Evolutionary conservation across 2,329 filamentous ascomycete genomes (phyloP), one percentile per base, ranked within the genome.

Genomic region (Aplosporella prunicola): DNA sequence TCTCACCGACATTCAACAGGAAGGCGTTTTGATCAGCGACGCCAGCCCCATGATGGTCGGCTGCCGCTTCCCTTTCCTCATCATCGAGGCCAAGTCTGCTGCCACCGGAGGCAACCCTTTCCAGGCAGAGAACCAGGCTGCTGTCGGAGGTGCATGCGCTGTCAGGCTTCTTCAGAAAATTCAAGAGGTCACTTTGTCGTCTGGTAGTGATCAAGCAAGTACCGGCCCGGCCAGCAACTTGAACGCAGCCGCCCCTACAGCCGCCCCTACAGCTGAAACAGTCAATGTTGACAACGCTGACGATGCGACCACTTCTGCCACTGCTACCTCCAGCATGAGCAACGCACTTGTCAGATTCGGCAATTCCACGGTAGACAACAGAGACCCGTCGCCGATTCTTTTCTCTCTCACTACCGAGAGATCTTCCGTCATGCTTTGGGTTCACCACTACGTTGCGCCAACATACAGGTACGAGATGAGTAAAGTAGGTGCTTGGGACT

Each of bases 91-190:
- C 17, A 34, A 34, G 32, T 24, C 32, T 14, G 20, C n/a, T 8
- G 23, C 23, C 18, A 34, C 20, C 4, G 32, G 32, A 9, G 32
- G 32, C 8, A 34, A 6, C 20, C 23, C 24, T 11, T 26, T 22
- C 32, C 13, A 34, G 5, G 20, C 32, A 7, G 10, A 34, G 32
- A 34, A 34, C n/a, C 32, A 34, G 32, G 32, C 18, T 15, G 32
- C 32, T 13, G 20, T 24, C 18, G 32, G n/a, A 7, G 32, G 20
- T 8, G 32, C 20, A 7, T 23, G 20, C 15, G 20, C 23, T 26
- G n/a, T 20, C 16, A 3, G 20, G 16, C 13, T 9, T n/a, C 20
- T 24, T 34, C 23, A 25, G 9, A 25, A n/a, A n/a, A n/a, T n/a
- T n/a, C n/a, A n/a, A n/a, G n/a, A n/a, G n/a, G n/a, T n/a, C n/a